These are phyloP conservation scores for Phaeomoniella chlamydospora DNA, from an alignment of 2,329 filamentous ascomycete species.

Conservation along the genomic window DNA sequence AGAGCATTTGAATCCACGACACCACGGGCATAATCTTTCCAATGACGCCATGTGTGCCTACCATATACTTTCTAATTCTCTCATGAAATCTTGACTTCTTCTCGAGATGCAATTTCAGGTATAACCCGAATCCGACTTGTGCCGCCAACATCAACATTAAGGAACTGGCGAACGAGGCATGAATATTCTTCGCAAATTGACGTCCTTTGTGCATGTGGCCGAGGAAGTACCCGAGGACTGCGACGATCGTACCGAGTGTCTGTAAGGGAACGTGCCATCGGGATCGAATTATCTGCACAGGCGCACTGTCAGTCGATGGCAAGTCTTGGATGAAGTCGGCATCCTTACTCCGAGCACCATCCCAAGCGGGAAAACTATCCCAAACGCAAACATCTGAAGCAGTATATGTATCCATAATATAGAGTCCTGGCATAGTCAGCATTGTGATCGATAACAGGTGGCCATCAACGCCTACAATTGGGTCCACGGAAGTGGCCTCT, in stretches of 20 bases:
- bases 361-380: conserved; percentile 79
- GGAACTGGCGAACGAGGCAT: conserved; percentile 64
- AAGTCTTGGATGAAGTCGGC: conserved; percentile 3
- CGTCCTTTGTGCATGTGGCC: conserved; percentile 84
- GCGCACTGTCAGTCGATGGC: conserved; percentile 5
- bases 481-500: conserved; percentile 53
- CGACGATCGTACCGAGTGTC: conserved; percentile 56
- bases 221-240: conserved; percentile 74
- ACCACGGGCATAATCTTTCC: conserved; percentile 80
- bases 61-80: conserved; percentile 57
- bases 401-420: conserved; percentile 92
- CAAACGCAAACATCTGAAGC: conserved; percentile 74
- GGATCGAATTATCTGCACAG: conserved; percentile 61
- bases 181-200: conserved; percentile 69
- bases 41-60: conserved; percentile 61
- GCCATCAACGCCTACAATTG: conserved; percentile 43
- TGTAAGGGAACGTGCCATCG: conserved; percentile 92
- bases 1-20: conserved; percentile 87
- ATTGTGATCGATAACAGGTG: conserved; percentile 4
- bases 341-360: conserved; percentile 80
- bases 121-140: conserved; percentile 70
- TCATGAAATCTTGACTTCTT: conserved; percentile 56
- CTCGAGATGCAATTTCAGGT: conserved; percentile 79
- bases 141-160: conserved; percentile 65
- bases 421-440: conserved; percentile 41